Evolutionary conservation across 805 yeast species (phyloP).

Genomic region (Wickerhamomyces ciferrii): DNA sequence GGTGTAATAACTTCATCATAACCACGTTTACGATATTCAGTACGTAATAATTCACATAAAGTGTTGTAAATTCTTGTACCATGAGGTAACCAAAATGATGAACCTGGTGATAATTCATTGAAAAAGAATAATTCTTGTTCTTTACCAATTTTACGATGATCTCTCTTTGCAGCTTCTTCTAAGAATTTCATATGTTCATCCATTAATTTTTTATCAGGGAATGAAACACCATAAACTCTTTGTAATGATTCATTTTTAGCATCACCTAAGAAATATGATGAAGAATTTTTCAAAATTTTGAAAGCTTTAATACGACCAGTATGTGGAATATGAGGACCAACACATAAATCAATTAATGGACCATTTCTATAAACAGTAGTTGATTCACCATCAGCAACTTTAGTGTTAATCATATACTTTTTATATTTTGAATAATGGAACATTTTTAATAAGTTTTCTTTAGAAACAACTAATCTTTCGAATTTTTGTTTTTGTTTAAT

Average conservation of each 20-base stretch:
- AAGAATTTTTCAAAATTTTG: constrained; percentile 91
- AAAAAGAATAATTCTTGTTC: constrained; percentile 95
- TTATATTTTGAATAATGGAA: constrained; percentile 94
- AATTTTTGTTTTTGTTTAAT: constrained; percentile 94
- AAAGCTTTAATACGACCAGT: constrained; percentile 94
- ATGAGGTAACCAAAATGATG: constrained; percentile 98
- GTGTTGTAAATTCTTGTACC: constrained; percentile 97
- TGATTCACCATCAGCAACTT: constrained; percentile 93
- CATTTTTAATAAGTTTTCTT: constrained; percentile 89
- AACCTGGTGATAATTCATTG: constrained; percentile 96
- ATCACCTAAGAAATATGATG: constrained; percentile 95
- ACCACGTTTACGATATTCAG: constrained; percentile 88
- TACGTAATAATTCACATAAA: constrained; percentile 71
- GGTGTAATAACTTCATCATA: constrained; percentile 99
- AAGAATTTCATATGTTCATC: constrained; percentile 91
- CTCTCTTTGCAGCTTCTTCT: constrained; percentile 94
- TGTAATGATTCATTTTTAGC: constrained; percentile 90
- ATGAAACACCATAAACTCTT: constrained; percentile 95
- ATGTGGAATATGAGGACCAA: constrained; percentile 97
- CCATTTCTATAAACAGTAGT: constrained; percentile 98
- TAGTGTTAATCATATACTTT: constrained; percentile 77
- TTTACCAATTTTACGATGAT: constrained; percentile 92
- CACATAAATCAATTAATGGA: constrained; percentile 91
- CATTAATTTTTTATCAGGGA: constrained; percentile 97
- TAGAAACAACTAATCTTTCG: constrained; percentile 87